A percentile compares a stretch with the other conserved stretches of the same genome.
These are phyloP conservation scores for Biscogniauxia marginata DNA, from an alignment of 2,329 filamentous ascomycete genomes.

Conservation along the genomic window DNA sequence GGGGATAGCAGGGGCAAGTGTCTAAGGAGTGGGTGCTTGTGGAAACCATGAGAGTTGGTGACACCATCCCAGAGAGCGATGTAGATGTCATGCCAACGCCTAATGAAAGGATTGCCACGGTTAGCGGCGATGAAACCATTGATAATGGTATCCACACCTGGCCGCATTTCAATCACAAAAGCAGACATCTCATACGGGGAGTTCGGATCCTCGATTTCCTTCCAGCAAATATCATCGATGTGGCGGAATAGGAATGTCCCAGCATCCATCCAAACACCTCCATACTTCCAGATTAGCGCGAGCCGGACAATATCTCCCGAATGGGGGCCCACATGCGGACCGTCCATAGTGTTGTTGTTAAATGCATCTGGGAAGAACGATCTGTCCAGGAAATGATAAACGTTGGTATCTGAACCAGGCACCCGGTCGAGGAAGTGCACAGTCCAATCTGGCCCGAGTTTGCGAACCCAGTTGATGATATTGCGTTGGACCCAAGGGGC, in stretches of 20 bases:
- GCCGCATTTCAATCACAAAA: constrained; percentile 29
- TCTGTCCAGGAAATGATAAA: constrained; percentile 34
- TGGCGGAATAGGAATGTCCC: constrained; percentile 41
- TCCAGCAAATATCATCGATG: constrained; percentile 44
- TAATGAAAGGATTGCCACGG: constrained; percentile 43
- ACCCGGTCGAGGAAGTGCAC: constrained; percentile 41
- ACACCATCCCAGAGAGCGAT: constrained; percentile 35
- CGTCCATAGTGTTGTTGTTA: constrained; percentile 43
- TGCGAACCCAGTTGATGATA: constrained; percentile 39
- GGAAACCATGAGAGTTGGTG: constrained; percentile 32
- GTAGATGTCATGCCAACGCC: constrained; percentile 41
- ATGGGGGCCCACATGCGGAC: constrained; percentile 42
- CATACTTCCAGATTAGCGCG: constrained; percentile 39
- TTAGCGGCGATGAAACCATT: constrained; percentile 45
- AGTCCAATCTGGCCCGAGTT: constrained; percentile 36
- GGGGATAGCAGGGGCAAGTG: constrained; percentile 28
- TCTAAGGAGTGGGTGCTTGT: constrained; percentile 32
- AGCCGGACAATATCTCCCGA: constrained; percentile 47
- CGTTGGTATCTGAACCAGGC: constrained; percentile 35
- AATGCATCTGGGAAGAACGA: constrained; percentile 41
- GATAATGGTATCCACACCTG: constrained; percentile 25
- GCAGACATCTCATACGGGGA: constrained; percentile 35
- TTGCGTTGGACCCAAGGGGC: constrained; percentile 36
- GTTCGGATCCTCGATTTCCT: constrained; percentile 35
- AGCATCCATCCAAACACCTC: constrained; percentile 44